Percentiles rank a stretch among this genome's conserved stretches.
Conservation (phyloP, 2,329 filamentous ascomycete species). For the Paecilomyces niveus region DNA sequence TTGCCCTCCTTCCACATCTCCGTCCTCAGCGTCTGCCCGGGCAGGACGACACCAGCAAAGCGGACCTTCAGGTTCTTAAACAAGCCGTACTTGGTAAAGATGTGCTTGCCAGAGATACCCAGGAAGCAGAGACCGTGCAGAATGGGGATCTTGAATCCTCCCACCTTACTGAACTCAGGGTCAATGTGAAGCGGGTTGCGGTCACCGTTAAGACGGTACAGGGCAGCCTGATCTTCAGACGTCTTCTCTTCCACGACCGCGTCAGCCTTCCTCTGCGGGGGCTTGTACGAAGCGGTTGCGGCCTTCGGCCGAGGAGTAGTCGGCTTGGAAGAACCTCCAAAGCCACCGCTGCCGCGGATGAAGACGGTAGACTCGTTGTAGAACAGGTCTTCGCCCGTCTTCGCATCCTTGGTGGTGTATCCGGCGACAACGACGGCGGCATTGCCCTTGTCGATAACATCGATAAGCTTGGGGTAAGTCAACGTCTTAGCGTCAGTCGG, state of each 20-base stretch:
- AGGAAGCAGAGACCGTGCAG: conserved; percentile 96
- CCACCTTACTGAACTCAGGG: conserved; percentile 86
- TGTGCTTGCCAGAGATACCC: conserved; percentile 82
- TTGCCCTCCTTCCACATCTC: conserved; percentile 91
- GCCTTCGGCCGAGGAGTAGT: conserved; percentile 65
- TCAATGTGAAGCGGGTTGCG: conserved; percentile 96
- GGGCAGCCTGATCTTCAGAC: conserved; percentile 79
- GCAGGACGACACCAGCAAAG: conserved; percentile 78
- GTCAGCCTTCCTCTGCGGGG: conserved; percentile 71
- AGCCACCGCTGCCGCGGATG: conserved; percentile 83
- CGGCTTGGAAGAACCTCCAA: conserved; percentile 70
- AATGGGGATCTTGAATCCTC: conserved; percentile 90
- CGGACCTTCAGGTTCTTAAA: conserved; percentile 91
- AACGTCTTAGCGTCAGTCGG: conserved; percentile 73
- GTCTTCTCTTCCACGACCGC: conserved; percentile 79
- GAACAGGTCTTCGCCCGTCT: conserved; percentile 82
- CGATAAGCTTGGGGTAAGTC: conserved; percentile 73
- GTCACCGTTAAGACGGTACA: conserved; percentile 91
- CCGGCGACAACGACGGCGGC: conserved; percentile 77
- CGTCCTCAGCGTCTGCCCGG: conserved; percentile 81
- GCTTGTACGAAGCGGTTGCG: conserved; percentile 69
- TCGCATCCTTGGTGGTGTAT: conserved; percentile 75
- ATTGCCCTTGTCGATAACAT: conserved; percentile 92
- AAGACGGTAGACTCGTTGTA: conserved; percentile 96
- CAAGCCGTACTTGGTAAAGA: conserved; percentile 73